Evolutionary conservation across 768 basidiomycete genomes (phyloP).

Genomic region (Lactarius hatsudake): DNA sequence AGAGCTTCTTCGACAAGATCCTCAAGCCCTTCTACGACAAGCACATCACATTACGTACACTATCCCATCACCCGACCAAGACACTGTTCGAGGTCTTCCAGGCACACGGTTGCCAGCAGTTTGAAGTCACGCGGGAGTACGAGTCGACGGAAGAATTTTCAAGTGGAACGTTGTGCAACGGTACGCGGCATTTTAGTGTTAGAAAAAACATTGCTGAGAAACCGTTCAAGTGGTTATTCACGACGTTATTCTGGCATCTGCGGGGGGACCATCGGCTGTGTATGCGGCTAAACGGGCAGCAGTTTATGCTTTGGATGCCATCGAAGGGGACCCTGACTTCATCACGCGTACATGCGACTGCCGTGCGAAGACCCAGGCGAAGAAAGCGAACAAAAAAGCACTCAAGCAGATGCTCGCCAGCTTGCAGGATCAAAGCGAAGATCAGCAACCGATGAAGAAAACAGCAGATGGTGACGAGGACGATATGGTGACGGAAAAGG

Average conservation of each 20-base stretch:
- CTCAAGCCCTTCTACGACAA: conserved; percentile 77
- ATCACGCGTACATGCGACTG: conserved; percentile 68
- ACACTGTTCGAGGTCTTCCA: conserved; percentile 71
- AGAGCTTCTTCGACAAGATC: conserved; percentile 62
- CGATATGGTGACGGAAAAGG: not conserved
- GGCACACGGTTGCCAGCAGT: conserved; percentile 65
- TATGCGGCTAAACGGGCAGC: conserved; percentile 62
- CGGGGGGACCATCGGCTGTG: conserved; percentile 47
- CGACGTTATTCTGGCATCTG: conserved; percentile 58
- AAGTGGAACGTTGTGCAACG: conserved; percentile 46
- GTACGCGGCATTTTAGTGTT: conserved; percentile 34
- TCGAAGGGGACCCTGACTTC: conserved; percentile 63
- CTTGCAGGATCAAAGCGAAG: conserved; percentile 28
- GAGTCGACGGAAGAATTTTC: conserved; percentile 43
- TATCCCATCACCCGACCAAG: conserved; percentile 77
- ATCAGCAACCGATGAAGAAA: conserved; percentile 18
- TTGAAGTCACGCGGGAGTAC: conserved; percentile 43
- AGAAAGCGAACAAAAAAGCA: conserved; percentile 41
- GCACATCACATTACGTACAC: conserved; percentile 67
- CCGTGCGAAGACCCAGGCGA: conserved; percentile 37
- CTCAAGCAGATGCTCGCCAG: conserved; percentile 33
- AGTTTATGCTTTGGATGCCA: conserved; percentile 60
- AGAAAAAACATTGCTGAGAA: conserved; percentile 9
- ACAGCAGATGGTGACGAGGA: conserved; percentile 8
- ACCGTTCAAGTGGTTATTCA: conserved; percentile 60